Evolutionary conservation across 2,329 filamentous ascomycete genomes (phyloP), one percentile per base, ranked within the genome.

Genomic region (Botrytis aclada): DNA sequence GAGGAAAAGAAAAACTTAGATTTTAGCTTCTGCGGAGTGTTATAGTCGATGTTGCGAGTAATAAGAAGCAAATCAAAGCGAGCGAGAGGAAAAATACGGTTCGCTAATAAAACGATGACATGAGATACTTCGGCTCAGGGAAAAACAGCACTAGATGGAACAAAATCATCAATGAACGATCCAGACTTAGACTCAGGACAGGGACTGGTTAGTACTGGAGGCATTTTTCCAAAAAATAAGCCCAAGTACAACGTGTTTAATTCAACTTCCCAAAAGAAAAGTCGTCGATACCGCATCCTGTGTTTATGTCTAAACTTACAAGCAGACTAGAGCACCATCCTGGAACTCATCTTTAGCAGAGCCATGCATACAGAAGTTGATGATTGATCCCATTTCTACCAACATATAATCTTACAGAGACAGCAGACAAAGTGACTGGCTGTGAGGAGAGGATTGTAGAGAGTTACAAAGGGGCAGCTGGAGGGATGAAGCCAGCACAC

Each of bases 161-260:
- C 4, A 51, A 25, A 51, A 51, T 6, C 1, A 2, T 6, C 20
- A 60, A 22, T 60, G 9, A 6, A 60, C 14, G 9, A 34, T 34
- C 4, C 29, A 22, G 0, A 6, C 0, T 0, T 22, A 22, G 4
- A 60, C 1, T 34, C 18, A 2, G 7, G 14, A 4, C 14, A 14
- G 4, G 10, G 25, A 29, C 18, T 6, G 1, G 20, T 7, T n/a
- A 41, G 5, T 9, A 16, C 4, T 10, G 3, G 4, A 5, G 1
- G 4, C 25, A 5, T 25, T 25, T 25, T 2, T 51, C 22, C 22
- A 51, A n/a, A 10, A n/a, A 3, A n/a, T 1, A 12, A 54, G 25
- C 12, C 14, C 18, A 54, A 54, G 2, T 54, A 8, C 29, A 5
- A 6, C 2, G 14, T 14, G 0, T 54, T 54, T n/a, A 6, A 16